phyloP scores from a whole-genome alignment of 108 stramenopile species.

The Cyclotella atomus region DNA sequence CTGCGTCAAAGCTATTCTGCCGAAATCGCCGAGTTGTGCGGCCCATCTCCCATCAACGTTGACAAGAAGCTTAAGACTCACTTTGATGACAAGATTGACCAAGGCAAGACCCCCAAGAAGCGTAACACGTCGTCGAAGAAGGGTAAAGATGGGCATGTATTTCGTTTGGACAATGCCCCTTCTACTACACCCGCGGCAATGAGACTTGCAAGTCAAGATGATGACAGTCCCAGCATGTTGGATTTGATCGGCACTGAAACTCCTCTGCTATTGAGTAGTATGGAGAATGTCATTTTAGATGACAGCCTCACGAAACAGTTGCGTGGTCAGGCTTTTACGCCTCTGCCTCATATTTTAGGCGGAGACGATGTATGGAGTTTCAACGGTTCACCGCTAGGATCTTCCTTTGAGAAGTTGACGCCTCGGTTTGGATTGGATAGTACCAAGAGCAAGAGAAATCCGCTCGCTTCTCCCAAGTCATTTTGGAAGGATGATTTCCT shows the following conservation, averaged over 20 bases:
- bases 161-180: slow-evolving; percentile 25
- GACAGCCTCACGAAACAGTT: slow-evolving; percentile 78
- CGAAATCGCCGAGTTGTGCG: slow-evolving; percentile 43
- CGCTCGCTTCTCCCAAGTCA: slow-evolving; percentile 44
- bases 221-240: slow-evolving; percentile 33
- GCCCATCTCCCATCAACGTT: slow-evolving; percentile 35
- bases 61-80: neutral
- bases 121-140: slow-evolving; percentile 39
- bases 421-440: slow-evolving; percentile 48
- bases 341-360: slow-evolving; percentile 61
- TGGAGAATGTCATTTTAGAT: slow-evolving; percentile 62
- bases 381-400: slow-evolving; percentile 33
- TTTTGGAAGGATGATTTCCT: slow-evolving; percentile 50
- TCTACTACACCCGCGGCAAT: slow-evolving; percentile 14
- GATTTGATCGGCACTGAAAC: slow-evolving; percentile 48
- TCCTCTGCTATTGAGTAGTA: slow-evolving; percentile 45
- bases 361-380: slow-evolving; percentile 69
- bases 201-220: slow-evolving; percentile 17
- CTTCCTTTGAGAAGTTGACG: slow-evolving; percentile 27
- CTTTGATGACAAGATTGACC: slow-evolving; percentile 1
- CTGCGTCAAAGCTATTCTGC: slow-evolving; percentile 39
- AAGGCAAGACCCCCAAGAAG: slow-evolving; percentile 47
- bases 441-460: slow-evolving; percentile 44
- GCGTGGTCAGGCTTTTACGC: slow-evolving; percentile 84
- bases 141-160: slow-evolving; percentile 10